Evolutionary conservation across 805 yeast species (phyloP).

Genomic region (Ogataea salicorniae): DNA sequence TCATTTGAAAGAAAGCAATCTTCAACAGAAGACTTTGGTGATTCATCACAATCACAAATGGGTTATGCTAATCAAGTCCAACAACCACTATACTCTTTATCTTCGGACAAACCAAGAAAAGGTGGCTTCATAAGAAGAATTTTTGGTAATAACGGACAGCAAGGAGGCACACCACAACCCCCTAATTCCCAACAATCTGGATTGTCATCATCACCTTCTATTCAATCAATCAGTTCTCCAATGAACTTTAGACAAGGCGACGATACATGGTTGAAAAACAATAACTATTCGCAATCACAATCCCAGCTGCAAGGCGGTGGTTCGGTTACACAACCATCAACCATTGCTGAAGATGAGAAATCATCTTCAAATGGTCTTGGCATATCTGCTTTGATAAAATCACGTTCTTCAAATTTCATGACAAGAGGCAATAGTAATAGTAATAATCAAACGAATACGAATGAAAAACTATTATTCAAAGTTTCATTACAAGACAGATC

Average conservation of each 20-base stretch:
- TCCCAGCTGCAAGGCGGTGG: slow-evolving; percentile 1
- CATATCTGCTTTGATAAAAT: slow-evolving; percentile 31
- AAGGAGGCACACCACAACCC: background rate
- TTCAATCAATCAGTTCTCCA: slow-evolving; percentile 27
- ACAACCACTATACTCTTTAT: background rate
- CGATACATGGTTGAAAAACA: slow-evolving; percentile 11
- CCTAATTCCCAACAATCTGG: background rate
- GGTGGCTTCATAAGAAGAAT: slow-evolving; percentile 27
- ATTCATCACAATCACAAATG: background rate
- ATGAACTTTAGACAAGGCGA: slow-evolving; percentile 29
- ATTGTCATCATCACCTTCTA: slow-evolving; percentile 15
- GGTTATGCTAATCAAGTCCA: background rate
- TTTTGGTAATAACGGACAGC: slow-evolving; percentile 20
- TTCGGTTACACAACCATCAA: background rate
- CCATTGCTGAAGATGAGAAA: slow-evolving; percentile 6
- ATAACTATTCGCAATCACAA: slow-evolving; percentile 1
- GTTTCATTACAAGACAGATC: slow-evolving; percentile 62
- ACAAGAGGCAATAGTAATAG: slow-evolving; percentile 14
- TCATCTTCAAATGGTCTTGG: slow-evolving; percentile 6
- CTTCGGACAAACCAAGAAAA: slow-evolving; percentile 17
- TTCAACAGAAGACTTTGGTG: no score
- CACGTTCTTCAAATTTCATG: slow-evolving; percentile 44
- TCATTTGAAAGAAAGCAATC: no score
- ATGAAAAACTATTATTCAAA: slow-evolving; percentile 29
- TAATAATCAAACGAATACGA: slow-evolving; percentile 20